These are phyloP conservation scores for Bipolaris sorokiniana DNA, from an alignment of 2,329 filamentous ascomycete genomes.

Conservation along the genomic window DNA sequence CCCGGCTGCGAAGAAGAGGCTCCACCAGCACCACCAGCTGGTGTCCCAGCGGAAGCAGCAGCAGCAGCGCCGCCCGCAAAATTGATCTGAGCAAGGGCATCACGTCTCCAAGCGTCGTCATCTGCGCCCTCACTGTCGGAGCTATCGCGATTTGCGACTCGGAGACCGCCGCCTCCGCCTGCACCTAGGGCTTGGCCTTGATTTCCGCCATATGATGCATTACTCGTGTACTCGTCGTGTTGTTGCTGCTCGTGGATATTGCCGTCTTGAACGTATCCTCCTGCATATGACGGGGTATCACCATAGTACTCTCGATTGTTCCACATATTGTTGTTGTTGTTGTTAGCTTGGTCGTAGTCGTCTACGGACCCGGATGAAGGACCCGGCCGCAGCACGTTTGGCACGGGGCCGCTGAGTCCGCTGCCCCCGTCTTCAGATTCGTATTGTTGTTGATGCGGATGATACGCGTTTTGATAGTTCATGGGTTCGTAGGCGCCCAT, in stretches of 20 bases:
- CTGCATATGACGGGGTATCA: not conserved
- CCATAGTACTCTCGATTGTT: conserved; percentile 13
- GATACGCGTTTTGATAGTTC: conserved; percentile 23
- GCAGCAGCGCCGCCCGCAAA: conserved; percentile 12
- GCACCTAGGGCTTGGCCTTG: not conserved
- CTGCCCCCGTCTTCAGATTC: conserved; percentile 13
- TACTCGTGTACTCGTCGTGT: conserved; percentile 4
- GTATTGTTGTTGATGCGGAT: conserved; percentile 19
- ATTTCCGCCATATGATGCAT: conserved; percentile 12
- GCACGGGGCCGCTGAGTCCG: conserved; percentile 21
- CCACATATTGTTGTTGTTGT: conserved; percentile 1
- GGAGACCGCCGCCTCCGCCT: conserved; percentile 30
- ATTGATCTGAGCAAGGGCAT: conserved; percentile 25
- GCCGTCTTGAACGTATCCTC: conserved; percentile 8
- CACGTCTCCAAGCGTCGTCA: conserved; percentile 20
- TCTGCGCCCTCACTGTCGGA: conserved; percentile 28
- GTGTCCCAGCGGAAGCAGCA: not conserved
- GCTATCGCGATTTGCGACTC: conserved; percentile 51
- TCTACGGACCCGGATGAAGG: not conserved
- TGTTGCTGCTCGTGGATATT: conserved; percentile 4
- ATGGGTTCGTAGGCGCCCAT: conserved; percentile 6
- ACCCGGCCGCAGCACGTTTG: conserved; percentile 29
- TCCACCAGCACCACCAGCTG: not conserved
- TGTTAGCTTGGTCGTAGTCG: conserved; percentile 3
- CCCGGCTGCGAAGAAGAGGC: not conserved